Evolutionary conservation across 257 asterid genomes (phyloP).

Genomic region (Solanum lycopersicoides): DNA sequence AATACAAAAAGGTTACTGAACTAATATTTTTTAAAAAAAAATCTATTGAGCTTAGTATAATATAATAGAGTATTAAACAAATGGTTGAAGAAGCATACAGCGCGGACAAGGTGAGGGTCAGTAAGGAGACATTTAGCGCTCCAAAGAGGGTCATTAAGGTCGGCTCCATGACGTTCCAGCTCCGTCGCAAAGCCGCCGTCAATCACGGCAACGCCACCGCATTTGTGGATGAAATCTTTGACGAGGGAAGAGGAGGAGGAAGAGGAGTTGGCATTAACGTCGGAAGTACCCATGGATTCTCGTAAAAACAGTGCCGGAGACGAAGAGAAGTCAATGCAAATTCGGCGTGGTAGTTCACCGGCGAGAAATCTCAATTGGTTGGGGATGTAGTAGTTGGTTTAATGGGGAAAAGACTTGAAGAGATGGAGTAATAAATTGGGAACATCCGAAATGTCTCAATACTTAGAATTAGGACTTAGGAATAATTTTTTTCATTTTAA

Average conservation of each 20-base stretch:
- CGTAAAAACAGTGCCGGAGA: not conserved
- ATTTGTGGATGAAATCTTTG: constrained; percentile 52
- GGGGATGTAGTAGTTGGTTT: not conserved
- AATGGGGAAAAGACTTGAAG: not conserved
- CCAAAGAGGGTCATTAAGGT: constrained; percentile 89
- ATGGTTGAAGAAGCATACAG: constrained; percentile 14
- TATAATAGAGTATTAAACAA: not conserved
- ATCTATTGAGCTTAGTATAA: not conserved
- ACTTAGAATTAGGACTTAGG: not conserved
- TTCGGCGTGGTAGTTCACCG: not conserved
- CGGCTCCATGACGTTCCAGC: constrained; percentile 79
- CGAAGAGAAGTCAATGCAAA: not conserved
- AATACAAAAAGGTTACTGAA: not conserved
- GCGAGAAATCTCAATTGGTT: not conserved
- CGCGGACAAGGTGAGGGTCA: constrained; percentile 73
- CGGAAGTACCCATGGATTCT: constrained; percentile 33
- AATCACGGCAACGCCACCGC: constrained; percentile 73
- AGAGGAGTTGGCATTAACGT: not conserved
- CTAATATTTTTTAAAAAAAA: not conserved
- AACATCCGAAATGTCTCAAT: not conserved
- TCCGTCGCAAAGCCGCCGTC: constrained; percentile 97
- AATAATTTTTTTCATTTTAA: no score
- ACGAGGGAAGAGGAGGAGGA: constrained; percentile 21
- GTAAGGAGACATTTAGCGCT: constrained; percentile 85
- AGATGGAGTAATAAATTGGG: not conserved